Base-by-base conservation (phyloP, 345 rosid genomes). In the Aethionema arabicum region DNA sequence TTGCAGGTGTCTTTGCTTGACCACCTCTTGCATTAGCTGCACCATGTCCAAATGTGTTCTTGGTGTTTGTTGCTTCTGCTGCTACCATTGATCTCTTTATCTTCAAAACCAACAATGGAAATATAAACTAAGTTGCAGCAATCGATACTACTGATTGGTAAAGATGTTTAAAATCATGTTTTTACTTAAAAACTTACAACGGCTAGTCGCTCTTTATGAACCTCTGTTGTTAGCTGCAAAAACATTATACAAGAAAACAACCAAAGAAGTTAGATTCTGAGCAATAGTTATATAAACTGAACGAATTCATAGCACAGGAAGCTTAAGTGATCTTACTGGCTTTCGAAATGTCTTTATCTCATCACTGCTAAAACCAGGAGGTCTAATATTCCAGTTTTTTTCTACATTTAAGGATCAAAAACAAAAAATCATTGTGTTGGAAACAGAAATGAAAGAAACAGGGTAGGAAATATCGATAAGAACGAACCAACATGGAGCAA, bases 401-500 rank as follows among this genome's bases (percentile, higher is more conserved):
- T 93, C 99, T 93, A 77, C 55, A 72, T 47, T 69, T 76, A 62
- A 63, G 42, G 66, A 73, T 40, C 8, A 46, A 33, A 51, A 52
- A 47, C 40, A 30, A 40, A 42, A 57, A 50, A 56, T 61, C 54
- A 49, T 12, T 35, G 35, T 38, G 32, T 8, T 37, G 61, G 39
- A 45, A 47, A 39, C 44, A 67, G 38, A 59, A 16, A 69, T 42
- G 52, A 31, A 54, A 16, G 35, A 59, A 44, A 40, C 48, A 7
- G 13, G 16, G 52, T 8, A 50, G n/a, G 53, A 51, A 11, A 54
- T 39, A 51, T 56, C 21, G 53, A 41, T 27, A 65, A 76, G 47
- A 71, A 81, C 90, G 58, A 54, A 93, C 99, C 99, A 73, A 93
- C 88, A 77, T 93, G 97, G 60, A 87, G 74, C 72, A 93, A 87